Evolutionary conservation across 768 basidiomycete genomes (phyloP), one percentile per base, ranked within the genome.

Genomic region (Lyophyllum decastes): DNA sequence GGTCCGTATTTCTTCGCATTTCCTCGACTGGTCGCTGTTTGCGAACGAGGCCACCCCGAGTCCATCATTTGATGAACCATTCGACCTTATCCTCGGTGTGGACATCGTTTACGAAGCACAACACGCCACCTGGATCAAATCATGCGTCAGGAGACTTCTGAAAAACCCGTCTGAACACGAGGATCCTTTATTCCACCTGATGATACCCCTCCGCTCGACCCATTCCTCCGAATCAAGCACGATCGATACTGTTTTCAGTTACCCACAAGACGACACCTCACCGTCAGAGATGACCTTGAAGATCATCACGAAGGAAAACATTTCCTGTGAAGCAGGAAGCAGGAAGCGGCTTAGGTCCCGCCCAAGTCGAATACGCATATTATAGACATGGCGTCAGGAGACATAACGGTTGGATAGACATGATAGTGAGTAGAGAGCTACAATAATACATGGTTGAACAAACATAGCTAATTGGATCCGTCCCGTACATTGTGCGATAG

Each of bases 71-170:
- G 66, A 76, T 40, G 54, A 61, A 30, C 73, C 80, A 0, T 94
- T 90, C 70, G 87, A 93, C 55, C 65, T 92, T 10, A 73, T 94
- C 11, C 76, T 93, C 25, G 93, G 88, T 0, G 90, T 92, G n/a
- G 92, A 95, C 64, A 85, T 94, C 56, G 73, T 94, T 4, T 95
- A 94, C 72, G 85, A 93, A 64, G 75, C 83, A 0, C 70, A 80
- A 25, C 92, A 94, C 66, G 87, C 88, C 0, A 48, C 67, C 0
- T 92, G 88, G 89, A 88, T 94, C 61, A 83, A 82, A 60, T 64
- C 68, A 0, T 89, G 88, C 49, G 81, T 92, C 8, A 68, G 66
- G 22, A 73, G 57, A 14, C 75, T 85, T 16, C 79, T 94, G 6
- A 69, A 64, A 41, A 72, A 69, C 44, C 71, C 73, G 5, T 34